Evolutionary conservation across 2,329 filamentous ascomycete genomes (phyloP).

Genomic region (Pseudopithomyces maydicus): DNA sequence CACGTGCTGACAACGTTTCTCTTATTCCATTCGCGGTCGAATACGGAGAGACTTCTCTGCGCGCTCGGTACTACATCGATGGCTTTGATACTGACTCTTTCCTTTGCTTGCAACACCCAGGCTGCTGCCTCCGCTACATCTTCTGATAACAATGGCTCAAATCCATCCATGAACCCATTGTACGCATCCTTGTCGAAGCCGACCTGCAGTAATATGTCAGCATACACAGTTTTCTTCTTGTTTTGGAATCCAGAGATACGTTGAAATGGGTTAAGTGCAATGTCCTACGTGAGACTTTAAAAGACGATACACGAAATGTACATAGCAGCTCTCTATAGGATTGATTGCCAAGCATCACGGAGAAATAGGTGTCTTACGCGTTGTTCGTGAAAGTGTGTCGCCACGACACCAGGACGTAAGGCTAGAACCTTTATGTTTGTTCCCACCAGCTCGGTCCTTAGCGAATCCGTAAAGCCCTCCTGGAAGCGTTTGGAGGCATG

Average conservation of each 20-base stretch:
- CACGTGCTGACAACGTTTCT: conserved; percentile 6
- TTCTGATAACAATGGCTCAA: conserved; percentile 49
- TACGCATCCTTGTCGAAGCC: conserved; percentile 50
- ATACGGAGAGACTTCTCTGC: conserved; percentile 44
- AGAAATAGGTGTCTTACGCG: conserved; percentile 31
- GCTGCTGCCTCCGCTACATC: conserved; percentile 52
- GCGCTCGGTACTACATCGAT: conserved; percentile 54
- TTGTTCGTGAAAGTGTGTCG: conserved; percentile 55
- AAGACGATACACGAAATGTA: too few species aligned
- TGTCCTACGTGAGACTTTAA: too few species aligned
- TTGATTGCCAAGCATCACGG: too few species aligned
- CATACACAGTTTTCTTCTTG: not conserved
- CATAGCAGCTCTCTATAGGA: too few species aligned
- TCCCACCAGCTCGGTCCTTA: conserved; percentile 54
- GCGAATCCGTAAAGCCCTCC: conserved; percentile 56
- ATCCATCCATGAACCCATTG: conserved; percentile 53
- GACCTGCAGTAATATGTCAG: not conserved
- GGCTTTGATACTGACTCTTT: conserved; percentile 52
- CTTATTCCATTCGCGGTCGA: conserved; percentile 43
- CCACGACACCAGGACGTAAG: conserved; percentile 54
- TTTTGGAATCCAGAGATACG: too few species aligned
- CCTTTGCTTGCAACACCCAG: conserved; percentile 50
- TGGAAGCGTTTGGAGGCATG: conserved; percentile 55
- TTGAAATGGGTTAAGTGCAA: too few species aligned
- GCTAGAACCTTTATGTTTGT: conserved; percentile 56